These are phyloP conservation scores for Casaregolazyma lundiana DNA, from an alignment of 1,139 yeast genomes.

Conservation along the genomic window DNA sequence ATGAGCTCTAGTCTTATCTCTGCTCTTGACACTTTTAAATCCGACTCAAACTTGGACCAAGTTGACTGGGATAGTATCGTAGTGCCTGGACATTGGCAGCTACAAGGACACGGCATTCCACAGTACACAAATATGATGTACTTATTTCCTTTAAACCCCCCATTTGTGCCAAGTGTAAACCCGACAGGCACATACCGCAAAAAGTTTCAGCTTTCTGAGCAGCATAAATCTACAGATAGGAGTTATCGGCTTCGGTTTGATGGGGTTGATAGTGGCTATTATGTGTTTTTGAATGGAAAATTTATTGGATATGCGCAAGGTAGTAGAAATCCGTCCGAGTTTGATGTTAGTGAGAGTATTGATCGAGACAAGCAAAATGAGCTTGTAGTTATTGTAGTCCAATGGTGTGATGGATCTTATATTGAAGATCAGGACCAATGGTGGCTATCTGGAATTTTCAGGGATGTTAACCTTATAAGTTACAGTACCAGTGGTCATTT, in stretches of 20 bases:
- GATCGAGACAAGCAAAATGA: constrained; percentile 13
- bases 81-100: constrained; percentile 39
- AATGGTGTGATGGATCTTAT: constrained; percentile 34
- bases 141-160: constrained; percentile 36
- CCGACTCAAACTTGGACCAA: too few relatives aligned
- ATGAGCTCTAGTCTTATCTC: constrained; percentile 12
- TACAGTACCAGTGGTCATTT: constrained; percentile 16
- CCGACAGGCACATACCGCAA: constrained; percentile 36
- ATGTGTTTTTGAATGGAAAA: constrained; percentile 31
- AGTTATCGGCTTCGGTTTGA: constrained; percentile 30
- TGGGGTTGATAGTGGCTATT: constrained; percentile 35
- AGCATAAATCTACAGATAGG: neutral
- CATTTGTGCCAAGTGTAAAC: constrained; percentile 33
- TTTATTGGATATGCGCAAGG: constrained; percentile 34
- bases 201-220: too few relatives aligned
- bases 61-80: constrained; percentile 18
- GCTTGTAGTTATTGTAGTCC: constrained; percentile 31
- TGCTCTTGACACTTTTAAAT: constrained; percentile 6
- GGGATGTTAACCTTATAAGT: constrained; percentile 21
- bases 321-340: constrained; percentile 34
- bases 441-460: constrained; percentile 34
- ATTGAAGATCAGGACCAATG: constrained; percentile 38
- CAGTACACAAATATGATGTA: constrained; percentile 34
- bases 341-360: constrained; percentile 24
- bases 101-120: constrained; percentile 35